Conservation (phyloP, 1,284 basidiomycete species). For the Ganoderma leucocontextum region DNA sequence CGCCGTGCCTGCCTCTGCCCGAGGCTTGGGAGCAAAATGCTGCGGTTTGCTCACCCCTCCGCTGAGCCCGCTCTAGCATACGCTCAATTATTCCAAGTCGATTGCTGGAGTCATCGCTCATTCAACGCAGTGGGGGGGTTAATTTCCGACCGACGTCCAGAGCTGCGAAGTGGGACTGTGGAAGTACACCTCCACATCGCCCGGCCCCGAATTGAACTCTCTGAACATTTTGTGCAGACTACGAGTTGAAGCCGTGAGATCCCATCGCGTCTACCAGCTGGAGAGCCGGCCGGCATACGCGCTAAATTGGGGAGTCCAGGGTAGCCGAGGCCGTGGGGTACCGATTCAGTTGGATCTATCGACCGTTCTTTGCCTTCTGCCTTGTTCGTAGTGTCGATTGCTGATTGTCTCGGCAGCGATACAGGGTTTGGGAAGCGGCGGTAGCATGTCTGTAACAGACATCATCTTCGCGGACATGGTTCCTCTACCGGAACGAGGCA, state of each 20-base stretch:
- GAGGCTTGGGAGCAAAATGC: background rate
- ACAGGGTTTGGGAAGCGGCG: slow-evolving; percentile 59
- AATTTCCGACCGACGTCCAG: background rate
- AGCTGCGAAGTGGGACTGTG: background rate
- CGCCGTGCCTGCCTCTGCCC: background rate
- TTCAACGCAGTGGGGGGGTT: background rate
- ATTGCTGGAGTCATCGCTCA: background rate
- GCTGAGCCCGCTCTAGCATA: background rate
- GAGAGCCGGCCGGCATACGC: background rate
- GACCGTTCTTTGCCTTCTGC: background rate
- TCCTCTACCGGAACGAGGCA: slow-evolving; percentile 27
- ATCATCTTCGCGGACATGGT: slow-evolving; percentile 55
- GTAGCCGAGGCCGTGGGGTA: background rate
- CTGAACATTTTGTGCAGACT: too few relatives aligned
- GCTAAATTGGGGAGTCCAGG: background rate
- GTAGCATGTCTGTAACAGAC: slow-evolving; percentile 48
- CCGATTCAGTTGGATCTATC: background rate
- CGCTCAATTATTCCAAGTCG: background rate
- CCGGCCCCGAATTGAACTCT: too few relatives aligned
- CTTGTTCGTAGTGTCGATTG: too few relatives aligned
- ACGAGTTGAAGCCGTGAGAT: too few relatives aligned
- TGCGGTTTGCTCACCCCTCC: background rate
- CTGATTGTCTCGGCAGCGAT: slow-evolving; percentile 40
- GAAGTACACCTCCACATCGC: too few relatives aligned
- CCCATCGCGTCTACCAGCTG: background rate